Evolutionary conservation across 2,329 filamentous ascomycete species (phyloP), one percentile per base, ranked within the genome.

Genomic region (Biscogniauxia marginata): DNA sequence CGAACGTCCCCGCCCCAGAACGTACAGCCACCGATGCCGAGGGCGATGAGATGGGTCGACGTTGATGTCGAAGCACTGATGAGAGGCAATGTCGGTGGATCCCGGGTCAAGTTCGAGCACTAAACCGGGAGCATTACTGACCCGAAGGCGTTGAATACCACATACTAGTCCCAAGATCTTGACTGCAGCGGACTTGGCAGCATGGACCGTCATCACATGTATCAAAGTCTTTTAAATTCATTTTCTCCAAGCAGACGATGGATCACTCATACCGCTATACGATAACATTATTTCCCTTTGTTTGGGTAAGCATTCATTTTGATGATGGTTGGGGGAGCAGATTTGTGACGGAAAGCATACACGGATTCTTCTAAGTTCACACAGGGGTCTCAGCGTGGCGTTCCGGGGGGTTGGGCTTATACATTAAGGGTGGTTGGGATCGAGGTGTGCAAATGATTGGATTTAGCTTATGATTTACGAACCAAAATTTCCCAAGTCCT

Each of bases 31-130:
- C 67, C 67, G 4, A 67, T 66, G 57, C 69, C 71, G 21, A 70
- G 71, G 49, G 67, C 72, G 48, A 69, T 75, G 62, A 71, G 72
- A 55, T 81, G 79, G 79, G 73, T 77, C 3, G 75, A 72, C 13
- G 74, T 79, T 18, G 74, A 80, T 58, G 70, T 76, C 21, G 69
- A 74, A 18, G 73, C 75, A 49, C 75, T 79, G 71, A 75, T 79
- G 70, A 69, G 67, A 50, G 65, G 59, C n/a, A 65, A 63, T 45
- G 53, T 55, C 3, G 59, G 63, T 11, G 63, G 63, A 8, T 58
- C 58, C 7, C 57, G 61, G 23, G 50, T 53, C 18, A 56, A 58
- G 44, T 57, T 55, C 21, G 60, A 63, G 22, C 51, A 59, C 18
- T 48, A 44, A 18, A 9, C 24, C 20, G 22, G 25, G 7, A 18